These are phyloP conservation scores for Hygrocybe coccinea DNA, from an alignment of 768 basidiomycete genomes.

Conservation along the genomic window DNA sequence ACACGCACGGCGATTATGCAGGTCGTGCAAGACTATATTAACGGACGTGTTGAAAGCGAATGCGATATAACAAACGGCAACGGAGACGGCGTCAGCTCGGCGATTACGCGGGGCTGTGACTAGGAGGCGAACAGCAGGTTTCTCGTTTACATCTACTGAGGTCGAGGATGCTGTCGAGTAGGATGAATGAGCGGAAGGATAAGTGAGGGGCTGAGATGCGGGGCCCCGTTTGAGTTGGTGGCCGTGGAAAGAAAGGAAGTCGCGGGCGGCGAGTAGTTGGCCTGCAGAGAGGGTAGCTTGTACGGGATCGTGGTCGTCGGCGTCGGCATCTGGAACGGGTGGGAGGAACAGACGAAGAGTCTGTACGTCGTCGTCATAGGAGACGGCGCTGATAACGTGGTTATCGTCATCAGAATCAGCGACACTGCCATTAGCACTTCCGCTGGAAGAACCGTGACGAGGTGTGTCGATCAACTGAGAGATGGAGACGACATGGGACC, in stretches of 20 bases:
- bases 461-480: neutral
- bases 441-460: no score
- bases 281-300: conserved; percentile 2
- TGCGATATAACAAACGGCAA: neutral
- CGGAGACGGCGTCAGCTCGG: neutral
- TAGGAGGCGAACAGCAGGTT: neutral
- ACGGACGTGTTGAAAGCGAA: neutral
- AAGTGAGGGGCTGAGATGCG: no score
- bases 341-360: conserved; percentile 2
- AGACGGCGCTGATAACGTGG: neutral
- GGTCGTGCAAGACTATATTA: neutral
- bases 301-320: neutral
- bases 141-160: neutral
- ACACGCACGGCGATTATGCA: neutral
- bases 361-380: neutral
- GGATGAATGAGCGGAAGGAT: neutral
- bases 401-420: neutral
- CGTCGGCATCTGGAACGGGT: neutral
- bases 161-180: neutral
- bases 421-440: neutral
- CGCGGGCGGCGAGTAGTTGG: conserved; percentile 39
- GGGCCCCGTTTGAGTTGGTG: neutral
- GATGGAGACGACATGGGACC: conserved; percentile 1
- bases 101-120: conserved; percentile 4
- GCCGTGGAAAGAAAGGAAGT: conserved; percentile 31